These are phyloP conservation scores for Schizonepeta tenuifolia DNA, from an alignment of 257 asterid genomes.

Conservation along the genomic window DNA sequence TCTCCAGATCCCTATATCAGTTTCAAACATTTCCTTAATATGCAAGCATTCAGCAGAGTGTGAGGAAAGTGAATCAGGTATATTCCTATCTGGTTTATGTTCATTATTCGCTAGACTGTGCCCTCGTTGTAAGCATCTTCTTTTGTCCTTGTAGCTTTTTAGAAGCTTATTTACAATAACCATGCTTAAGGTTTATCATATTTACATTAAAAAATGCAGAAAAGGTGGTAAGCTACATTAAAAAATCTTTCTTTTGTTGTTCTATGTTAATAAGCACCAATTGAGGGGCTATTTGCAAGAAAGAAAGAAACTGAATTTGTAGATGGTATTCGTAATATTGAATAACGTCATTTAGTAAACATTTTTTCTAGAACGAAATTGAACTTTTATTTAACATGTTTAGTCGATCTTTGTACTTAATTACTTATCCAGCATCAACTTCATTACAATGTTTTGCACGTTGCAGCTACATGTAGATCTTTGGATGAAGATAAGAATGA, in stretches of 20 bases:
- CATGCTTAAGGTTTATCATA: background rate
- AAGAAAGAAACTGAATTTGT: background rate
- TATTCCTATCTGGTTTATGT: conserved; percentile 25
- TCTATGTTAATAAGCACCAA: background rate
- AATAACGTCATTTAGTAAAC: background rate
- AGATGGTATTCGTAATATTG: background rate
- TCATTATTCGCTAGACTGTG: conserved; percentile 9
- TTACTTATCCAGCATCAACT: conserved; percentile 29
- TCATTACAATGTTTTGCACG: conserved; percentile 33
- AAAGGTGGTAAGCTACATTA: background rate
- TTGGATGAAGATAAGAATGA: conserved; percentile 46
- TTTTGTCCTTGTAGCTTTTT: background rate
- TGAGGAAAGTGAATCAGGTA: conserved; percentile 64
- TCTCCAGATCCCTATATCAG: conserved; percentile 85
- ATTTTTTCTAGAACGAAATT: background rate
- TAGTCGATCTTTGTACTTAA: conserved; percentile 18
- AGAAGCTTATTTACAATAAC: background rate
- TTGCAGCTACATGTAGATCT: conserved; percentile 62
- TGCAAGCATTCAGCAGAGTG: conserved; percentile 68
- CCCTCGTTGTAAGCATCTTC: conserved; percentile 7
- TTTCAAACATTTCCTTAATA: conserved; percentile 72
- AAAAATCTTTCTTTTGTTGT: background rate
- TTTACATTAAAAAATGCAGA: background rate
- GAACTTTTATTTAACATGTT: background rate
- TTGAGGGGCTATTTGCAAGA: background rate